Base-by-base conservation (phyloP, 1,139 yeast genomes). In the Komagataea norvegica region DNA sequence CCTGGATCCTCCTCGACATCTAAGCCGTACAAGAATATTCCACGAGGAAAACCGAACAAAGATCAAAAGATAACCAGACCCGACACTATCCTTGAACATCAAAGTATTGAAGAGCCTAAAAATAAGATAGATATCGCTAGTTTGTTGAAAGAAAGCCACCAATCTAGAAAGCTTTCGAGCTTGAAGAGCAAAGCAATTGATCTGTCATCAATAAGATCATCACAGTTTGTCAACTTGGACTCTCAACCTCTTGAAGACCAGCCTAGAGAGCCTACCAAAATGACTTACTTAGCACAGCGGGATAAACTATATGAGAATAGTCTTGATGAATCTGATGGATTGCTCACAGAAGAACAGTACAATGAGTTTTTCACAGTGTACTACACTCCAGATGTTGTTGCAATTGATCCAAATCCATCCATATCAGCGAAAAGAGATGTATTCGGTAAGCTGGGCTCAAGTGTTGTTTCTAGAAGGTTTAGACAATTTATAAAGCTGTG, bases 51-150 rank as follows among this genome's bases (percentile, higher is more conserved):
- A n/a, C n/a, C n/a, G n/a, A n/a, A n/a, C n/a, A n/a, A n/a, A n/a
- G n/a, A n/a, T n/a, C n/a, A n/a, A n/a, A n/a, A n/a, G n/a, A n/a
- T n/a, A n/a, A n/a, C n/a, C n/a, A n/a, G n/a, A n/a, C n/a, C n/a
- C n/a, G n/a, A n/a, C n/a, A n/a, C n/a, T n/a, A n/a, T n/a, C n/a
- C n/a, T 34, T n/a, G 15, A 19, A 9, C 10, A n/a, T 3, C 22
- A 40, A 14, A 70, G 66, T 54, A 68, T 68, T 35, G 21, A 15
- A 11, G 11, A 8, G 2, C 7, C 24, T 11, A 21, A 13, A 8
- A n/a, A n/a, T n/a, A 27, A 22, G 21, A 5, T 25, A 8, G 83
- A 76, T 49, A 77, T 76, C 46, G 72, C 79, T 23, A 70, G 72
- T 6, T 62, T 78, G 46, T 80, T 78, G 30, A 61, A 65, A 16